phyloP scores from a whole-genome alignment of 352 stramenopile species.

The Globisporangium viniferum region DNA sequence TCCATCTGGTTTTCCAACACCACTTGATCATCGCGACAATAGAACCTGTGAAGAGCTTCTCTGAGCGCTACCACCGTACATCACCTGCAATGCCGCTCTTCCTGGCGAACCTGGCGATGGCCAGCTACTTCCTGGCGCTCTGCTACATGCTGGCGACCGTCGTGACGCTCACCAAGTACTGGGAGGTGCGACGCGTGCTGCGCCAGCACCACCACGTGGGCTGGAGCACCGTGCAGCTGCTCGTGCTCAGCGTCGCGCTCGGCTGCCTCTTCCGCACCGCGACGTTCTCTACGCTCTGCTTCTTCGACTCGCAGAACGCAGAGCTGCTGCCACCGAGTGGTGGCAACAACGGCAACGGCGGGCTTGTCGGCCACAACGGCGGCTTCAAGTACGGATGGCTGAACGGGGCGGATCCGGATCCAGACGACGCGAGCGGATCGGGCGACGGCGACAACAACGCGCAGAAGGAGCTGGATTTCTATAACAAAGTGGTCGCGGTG shows the following conservation, averaged over 20 bases:
- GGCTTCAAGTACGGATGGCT: slow-evolving; percentile 14
- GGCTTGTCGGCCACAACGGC: slow-evolving; percentile 16
- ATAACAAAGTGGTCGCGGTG: slow-evolving; percentile 89
- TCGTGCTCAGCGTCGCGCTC: slow-evolving; percentile 78
- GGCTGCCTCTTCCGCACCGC: slow-evolving; percentile 83
- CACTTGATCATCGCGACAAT: no score
- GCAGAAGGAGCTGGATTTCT: slow-evolving; percentile 80
- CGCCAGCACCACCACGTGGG: slow-evolving; percentile 59
- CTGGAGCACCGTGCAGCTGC: slow-evolving; percentile 82
- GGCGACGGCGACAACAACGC: slow-evolving; percentile 19
- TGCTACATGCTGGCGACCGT: slow-evolving; percentile 84
- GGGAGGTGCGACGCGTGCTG: slow-evolving; percentile 68
- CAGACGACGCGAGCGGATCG: background rate
- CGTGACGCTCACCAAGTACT: slow-evolving; percentile 73
- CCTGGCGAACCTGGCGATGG: slow-evolving; percentile 85
- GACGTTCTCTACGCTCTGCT: slow-evolving; percentile 86
- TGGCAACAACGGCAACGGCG: slow-evolving; percentile 8
- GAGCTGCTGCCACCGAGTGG: slow-evolving; percentile 29
- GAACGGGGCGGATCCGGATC: slow-evolving; percentile 5
- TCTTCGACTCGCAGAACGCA: slow-evolving; percentile 79
- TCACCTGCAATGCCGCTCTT: slow-evolving; percentile 70
- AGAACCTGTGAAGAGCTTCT: no score
- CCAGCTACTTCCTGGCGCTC: slow-evolving; percentile 86
- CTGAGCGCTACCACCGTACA: no score
- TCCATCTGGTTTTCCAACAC: no score